Percentiles rank a stretch among this genome's conserved stretches.
phyloP scores from a whole-genome alignment of 108 stramenopile species.

The Aurantiochytrium sp. region DNA sequence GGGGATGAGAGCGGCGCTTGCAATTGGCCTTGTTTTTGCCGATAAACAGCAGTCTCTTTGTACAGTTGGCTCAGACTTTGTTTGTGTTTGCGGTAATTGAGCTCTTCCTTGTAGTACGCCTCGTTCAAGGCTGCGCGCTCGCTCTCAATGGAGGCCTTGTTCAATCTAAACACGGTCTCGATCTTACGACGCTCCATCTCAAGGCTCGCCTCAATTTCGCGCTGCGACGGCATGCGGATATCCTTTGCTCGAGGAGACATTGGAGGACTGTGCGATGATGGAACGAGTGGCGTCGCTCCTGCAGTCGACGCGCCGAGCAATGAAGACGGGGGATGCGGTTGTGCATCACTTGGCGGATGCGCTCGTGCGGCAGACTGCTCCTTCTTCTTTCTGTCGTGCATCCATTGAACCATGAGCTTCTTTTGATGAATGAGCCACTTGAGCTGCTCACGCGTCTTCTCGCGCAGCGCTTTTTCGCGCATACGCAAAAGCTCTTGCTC shows the following conservation, averaged over 20 bases:
- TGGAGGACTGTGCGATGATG: not conserved
- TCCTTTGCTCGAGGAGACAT: not conserved
- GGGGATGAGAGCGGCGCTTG: not conserved
- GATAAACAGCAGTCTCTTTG: not conserved
- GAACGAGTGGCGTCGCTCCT: no score
- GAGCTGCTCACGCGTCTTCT: not conserved
- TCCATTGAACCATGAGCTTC: conserved; percentile 14
- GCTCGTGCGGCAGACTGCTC: no score
- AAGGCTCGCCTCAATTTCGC: not conserved
- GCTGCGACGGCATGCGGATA: not conserved
- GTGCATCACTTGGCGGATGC: no score
- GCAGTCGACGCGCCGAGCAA: no score
- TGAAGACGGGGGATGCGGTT: no score
- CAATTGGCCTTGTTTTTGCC: not conserved
- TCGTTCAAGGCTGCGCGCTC: not conserved
- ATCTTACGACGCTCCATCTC: not conserved
- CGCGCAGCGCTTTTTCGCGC: not conserved
- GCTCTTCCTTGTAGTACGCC: not conserved
- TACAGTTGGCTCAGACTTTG: not conserved
- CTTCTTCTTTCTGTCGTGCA: not conserved
- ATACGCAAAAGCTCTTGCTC: not conserved
- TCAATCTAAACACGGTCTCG: not conserved
- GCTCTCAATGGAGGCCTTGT: conserved; percentile 5
- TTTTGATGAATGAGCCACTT: conserved; percentile 16
- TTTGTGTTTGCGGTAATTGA: not conserved